phyloP scores from a whole-genome alignment of 176 grass and related monocot species.

The bread wheat (Triticum aestivum) region DNA sequence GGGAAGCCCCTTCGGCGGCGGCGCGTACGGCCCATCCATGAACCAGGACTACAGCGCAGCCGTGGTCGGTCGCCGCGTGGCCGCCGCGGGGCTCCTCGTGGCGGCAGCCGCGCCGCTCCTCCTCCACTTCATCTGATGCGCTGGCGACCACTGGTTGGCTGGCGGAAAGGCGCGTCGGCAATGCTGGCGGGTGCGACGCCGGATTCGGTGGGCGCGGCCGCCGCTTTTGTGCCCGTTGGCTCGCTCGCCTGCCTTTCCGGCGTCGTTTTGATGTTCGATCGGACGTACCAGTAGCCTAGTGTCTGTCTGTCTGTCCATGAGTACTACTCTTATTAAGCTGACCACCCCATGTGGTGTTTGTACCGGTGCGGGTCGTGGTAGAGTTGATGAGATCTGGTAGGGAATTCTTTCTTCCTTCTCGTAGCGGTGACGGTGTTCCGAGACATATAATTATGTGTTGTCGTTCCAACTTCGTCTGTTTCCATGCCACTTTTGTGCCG shows the following conservation, averaged over 20 bases:
- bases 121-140: neutral
- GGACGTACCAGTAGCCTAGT: neutral
- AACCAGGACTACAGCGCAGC: constrained; percentile 31
- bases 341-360: constrained; percentile 7
- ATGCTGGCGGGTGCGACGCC: neutral
- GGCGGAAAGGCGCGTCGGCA: neutral
- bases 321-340: neutral
- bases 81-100: neutral
- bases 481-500: neutral
- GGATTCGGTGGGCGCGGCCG: neutral
- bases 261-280: neutral
- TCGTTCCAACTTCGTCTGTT: neutral
- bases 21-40: constrained; percentile 45
- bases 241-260: neutral
- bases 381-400: neutral
- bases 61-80: neutral
- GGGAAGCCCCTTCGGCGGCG: constrained; percentile 33
- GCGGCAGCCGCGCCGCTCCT: neutral
- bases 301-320: neutral
- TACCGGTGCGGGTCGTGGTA: neutral
- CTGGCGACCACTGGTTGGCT: neutral
- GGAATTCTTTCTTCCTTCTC: neutral
- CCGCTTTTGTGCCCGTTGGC: neutral
- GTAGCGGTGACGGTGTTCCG: neutral
- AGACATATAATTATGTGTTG: constrained; percentile 12